phyloP scores from a whole-genome alignment of 495 filamentous ascomycete species.

The Lasiosphaeria miniovina region DNA sequence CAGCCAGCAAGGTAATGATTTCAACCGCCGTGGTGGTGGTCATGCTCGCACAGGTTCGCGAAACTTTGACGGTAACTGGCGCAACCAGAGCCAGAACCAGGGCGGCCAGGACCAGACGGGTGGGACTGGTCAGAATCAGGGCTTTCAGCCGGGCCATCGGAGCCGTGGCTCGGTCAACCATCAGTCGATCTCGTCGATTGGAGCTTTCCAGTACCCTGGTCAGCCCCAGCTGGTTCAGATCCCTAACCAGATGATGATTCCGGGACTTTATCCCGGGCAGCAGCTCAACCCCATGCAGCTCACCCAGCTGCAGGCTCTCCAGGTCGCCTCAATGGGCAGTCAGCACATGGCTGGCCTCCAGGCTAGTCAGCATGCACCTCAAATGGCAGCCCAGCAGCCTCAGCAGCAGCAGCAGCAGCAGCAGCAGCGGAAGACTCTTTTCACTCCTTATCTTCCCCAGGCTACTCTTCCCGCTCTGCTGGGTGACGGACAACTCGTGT shows the following conservation, averaged over 20 bases:
- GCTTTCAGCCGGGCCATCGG: constrained; percentile 93
- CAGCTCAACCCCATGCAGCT: constrained; percentile 87
- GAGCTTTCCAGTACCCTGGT: constrained; percentile 84
- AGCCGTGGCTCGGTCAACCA: constrained; percentile 73
- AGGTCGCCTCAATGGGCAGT: constrained; percentile 79
- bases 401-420: constrained; percentile 90
- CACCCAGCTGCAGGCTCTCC: constrained; percentile 85
- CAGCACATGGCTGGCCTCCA: constrained; percentile 66
- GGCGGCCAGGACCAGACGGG: constrained; percentile 47
- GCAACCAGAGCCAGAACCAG: constrained; percentile 73
- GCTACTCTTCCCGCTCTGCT: constrained; percentile 89
- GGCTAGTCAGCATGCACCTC: constrained; percentile 74
- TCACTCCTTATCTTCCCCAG: constrained; percentile 96
- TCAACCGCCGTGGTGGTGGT: constrained; percentile 63
- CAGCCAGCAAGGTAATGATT: constrained; percentile 50
- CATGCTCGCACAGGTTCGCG: constrained; percentile 80
- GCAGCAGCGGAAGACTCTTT: constrained; percentile 95
- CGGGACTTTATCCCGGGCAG: constrained; percentile 77
- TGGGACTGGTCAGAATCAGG: constrained; percentile 63
- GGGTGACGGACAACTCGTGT: constrained; percentile 88
- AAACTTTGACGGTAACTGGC: constrained; percentile 98
- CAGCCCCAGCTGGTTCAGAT: constrained; percentile 89
- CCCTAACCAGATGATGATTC: constrained; percentile 72
- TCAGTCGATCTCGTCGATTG: constrained; percentile 80
- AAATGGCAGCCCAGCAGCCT: constrained; percentile 61